These are phyloP conservation scores for Penicillium sumatraense DNA, from an alignment of 2,329 filamentous ascomycete species.

Conservation along the genomic window DNA sequence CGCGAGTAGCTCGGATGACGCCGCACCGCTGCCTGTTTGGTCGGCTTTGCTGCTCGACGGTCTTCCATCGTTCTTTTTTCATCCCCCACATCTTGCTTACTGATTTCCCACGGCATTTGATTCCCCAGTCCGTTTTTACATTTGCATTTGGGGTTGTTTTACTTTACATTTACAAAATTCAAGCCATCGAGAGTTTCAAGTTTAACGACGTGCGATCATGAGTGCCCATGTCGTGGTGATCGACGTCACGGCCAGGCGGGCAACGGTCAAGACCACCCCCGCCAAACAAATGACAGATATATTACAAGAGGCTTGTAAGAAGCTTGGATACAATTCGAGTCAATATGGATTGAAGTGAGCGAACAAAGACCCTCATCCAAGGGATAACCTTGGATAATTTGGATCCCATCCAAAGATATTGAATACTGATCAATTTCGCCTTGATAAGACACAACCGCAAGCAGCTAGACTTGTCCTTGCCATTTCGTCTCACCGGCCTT, in stretches of 20 bases:
- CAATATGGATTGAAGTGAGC: slow-evolving; percentile 82
- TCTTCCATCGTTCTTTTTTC: slow-evolving; percentile 29
- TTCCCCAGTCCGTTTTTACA: background rate
- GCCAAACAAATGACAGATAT: slow-evolving; percentile 83
- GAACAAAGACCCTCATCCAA: background rate
- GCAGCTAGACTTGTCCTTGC: slow-evolving; percentile 79
- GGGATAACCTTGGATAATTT: too few relatives aligned
- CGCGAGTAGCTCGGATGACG: slow-evolving; percentile 40
- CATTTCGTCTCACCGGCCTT: slow-evolving; percentile 82
- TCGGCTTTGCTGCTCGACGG: slow-evolving; percentile 27
- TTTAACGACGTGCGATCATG: slow-evolving; percentile 58
- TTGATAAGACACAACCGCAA: slow-evolving; percentile 73
- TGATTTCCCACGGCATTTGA: background rate
- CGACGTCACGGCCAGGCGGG: slow-evolving; percentile 75
- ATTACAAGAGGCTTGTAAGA: slow-evolving; percentile 82
- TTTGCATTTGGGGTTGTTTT: background rate
- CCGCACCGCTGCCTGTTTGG: slow-evolving; percentile 36
- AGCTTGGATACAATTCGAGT: slow-evolving; percentile 73
- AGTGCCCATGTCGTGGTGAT: slow-evolving; percentile 88
- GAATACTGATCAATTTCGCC: slow-evolving; percentile 5
- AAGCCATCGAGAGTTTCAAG: background rate
- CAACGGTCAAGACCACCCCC: slow-evolving; percentile 81
- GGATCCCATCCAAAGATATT: slow-evolving; percentile 9
- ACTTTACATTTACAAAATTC: background rate
- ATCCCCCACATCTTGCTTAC: slow-evolving; percentile 13